Conservation (phyloP, 2,329 filamentous ascomycete genomes). For the Botrytis elliptica region DNA sequence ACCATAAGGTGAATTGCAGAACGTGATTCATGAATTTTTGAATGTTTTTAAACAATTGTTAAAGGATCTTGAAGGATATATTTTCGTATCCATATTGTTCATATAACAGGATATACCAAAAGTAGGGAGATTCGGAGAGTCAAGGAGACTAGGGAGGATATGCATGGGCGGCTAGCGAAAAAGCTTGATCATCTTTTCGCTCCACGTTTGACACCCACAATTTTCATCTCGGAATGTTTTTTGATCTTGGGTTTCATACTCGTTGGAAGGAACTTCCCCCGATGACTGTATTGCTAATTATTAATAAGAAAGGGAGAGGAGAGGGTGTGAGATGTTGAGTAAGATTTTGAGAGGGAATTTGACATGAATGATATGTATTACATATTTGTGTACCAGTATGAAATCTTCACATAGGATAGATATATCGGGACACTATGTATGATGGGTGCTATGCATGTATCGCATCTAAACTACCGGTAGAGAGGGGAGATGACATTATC, state of each 20-base stretch:
- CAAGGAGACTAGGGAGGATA: not conserved
- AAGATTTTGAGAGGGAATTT: not conserved
- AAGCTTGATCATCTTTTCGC: conserved; percentile 12
- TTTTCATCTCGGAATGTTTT: not conserved
- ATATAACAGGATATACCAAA: not conserved
- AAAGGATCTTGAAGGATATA: not conserved
- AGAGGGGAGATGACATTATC: not conserved
- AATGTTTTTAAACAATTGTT: not conserved
- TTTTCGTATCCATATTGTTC: not conserved
- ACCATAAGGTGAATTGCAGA: not conserved
- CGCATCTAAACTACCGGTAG: not conserved
- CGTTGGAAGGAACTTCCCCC: not conserved
- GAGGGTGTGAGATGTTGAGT: not conserved
- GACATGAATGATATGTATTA: not conserved
- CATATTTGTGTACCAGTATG: not conserved
- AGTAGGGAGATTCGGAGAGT: not conserved
- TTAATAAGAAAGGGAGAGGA: not conserved
- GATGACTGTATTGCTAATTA: not conserved
- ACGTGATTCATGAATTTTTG: not conserved
- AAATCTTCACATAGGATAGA: not conserved
- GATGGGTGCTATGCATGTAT: not conserved
- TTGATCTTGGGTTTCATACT: not conserved
- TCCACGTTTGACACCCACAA: conserved; percentile 1
- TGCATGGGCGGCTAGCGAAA: not conserved
- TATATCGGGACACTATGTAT: not conserved